Evolutionary conservation across 305 asterid species (phyloP), one percentile per base, ranked within the genome.

Genomic region (Fraxinus paxiana): DNA sequence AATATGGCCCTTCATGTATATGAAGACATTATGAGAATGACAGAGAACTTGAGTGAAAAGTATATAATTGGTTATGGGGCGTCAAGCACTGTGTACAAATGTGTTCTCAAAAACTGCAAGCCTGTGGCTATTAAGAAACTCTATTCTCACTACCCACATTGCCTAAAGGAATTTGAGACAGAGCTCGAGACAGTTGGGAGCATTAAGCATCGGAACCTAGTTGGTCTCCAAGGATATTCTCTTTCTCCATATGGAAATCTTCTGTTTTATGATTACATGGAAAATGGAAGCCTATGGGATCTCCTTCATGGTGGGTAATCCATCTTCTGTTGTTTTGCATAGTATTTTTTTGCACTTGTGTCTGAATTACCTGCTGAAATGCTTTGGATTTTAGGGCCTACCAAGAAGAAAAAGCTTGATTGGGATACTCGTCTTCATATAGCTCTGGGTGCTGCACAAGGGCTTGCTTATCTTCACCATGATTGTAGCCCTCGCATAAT

Each of bases 211-310:
- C 98, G 99, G 0, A 96, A 96, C 84, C 92, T 96, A 0, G 98
- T 96, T 59, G 48, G 97, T 51, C 97, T 96, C 31, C 99, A 96
- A 87, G 99, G 98, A 7, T 96, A 94, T 72, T 96, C 99, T 1
- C 93, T 96, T 51, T 96, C 99, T 3, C 93, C 90, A 0, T 84
- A 89, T 0, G 99, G 99, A 34, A 91, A 92, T 81, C 97, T 96
- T 37, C 93, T 96, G 7, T 96, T 96, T 79, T 96, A 92, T 35
- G 98, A 96, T 79, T 96, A 90, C 92, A 96, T 96, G 99, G 99
- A 96, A 83, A 96, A 92, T n/a, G 99, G 99, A 17, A 96, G 99
- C 88, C 92, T 96, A 24, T 94, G 97, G 98, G 99, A 96, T 79
- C 86, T 92, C 73, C 98, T 96, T 75, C 99, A 96, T 18, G 99